Base-by-base conservation (phyloP, 1,284 basidiomycete species). In the Ganoderma resinaceum region DNA sequence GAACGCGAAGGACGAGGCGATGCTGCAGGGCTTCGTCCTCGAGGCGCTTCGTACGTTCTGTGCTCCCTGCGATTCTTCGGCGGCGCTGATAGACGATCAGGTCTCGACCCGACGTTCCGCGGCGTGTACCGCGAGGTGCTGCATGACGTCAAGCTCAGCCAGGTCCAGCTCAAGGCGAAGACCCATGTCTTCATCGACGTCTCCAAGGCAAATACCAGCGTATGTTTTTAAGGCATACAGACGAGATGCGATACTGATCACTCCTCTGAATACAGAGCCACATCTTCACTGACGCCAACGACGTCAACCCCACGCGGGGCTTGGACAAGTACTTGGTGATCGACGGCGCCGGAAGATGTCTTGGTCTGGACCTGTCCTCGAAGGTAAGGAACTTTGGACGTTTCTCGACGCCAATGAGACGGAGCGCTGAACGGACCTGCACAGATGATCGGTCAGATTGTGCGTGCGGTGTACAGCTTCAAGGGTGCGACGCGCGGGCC, bases 21-120 rank as follows among this genome's bases (percentile, higher is more conserved):
- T 77, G 29, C 76, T 91, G 23, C 82, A 85, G 63, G 87, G 84
- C 33, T 89, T 87, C 72, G 85, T 89, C 16, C 82, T 85, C 26
- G 93, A 94, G 77, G 89, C 91, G 29, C 77, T 93, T 69, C 86
- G 92, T 92, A 66, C 72, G 89, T 84, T 14, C 40, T 37, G 23
- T 18, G 14, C 14, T 57, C 31, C 20, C 0, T 53, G 16, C 14
- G 18, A 6, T 4, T 26, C 4, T 43, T 37, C 49, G 8, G 57
- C 40, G 65, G 62, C 23, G 67, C 20, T 55, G 16, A 52, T 63
- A 7, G 58, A 16, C 20, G 23, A 29, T 26, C 42, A 87, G 86
- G 87, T 59, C 76, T 87, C 20, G 84, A 88, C 58, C 87, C 86
- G 23, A 80, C 85, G 0, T 84, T 87, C 75, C 80, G 74, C 60